Base-by-base conservation (phyloP, 495 filamentous ascomycete genomes). In the Neurospora sp. region DNA sequence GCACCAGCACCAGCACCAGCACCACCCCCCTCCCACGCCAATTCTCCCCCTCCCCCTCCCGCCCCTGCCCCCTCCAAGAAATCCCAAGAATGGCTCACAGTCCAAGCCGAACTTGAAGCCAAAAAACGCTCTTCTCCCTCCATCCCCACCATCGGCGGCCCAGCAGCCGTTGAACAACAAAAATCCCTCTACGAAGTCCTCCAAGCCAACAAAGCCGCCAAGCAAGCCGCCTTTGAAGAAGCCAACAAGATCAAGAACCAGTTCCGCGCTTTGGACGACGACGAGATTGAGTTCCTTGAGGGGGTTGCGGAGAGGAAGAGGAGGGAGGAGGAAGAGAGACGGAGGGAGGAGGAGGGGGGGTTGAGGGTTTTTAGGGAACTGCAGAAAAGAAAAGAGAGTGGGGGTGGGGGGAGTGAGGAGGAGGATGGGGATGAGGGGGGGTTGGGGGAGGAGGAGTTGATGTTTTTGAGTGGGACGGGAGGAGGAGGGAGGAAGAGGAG, bases 171-270 rank as follows among this genome's bases (percentile, higher is more conserved):
- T 46, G 42, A 46, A 41, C 91, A 92, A 23, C 91, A 92, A 23
- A 92, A 90, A 84, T 92, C 89, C 69, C 85, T 99, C 44, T 99
- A 85, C 80, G 96, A 97, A 69, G 89, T 95, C 7, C 82, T 99
- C 70, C 90, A 98, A 83, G 92, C 91, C 72, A 98, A 98, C 80
- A 98, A 98, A 89, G 94, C 92, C 79, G 93, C 93, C 75, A 98
- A 98, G 82, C 94, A 98, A 83, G 94, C 97, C 78, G 94, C 93
- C 70, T 97, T 98, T 81, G 95, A 97, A 81, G 96, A 99, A 82
- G 91, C 92, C 75, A 89, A 89, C 72, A 88, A 91, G 73, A 81
- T 99, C 66, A 92, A 92, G 81, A 97, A 98, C 80, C 96, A 98
- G 84, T 99, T 98, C 84, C 91, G 94, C 71, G 88, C 93, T 10